phyloP scores from a whole-genome alignment of 257 asterid genomes.

The Coffea eugenioides region DNA sequence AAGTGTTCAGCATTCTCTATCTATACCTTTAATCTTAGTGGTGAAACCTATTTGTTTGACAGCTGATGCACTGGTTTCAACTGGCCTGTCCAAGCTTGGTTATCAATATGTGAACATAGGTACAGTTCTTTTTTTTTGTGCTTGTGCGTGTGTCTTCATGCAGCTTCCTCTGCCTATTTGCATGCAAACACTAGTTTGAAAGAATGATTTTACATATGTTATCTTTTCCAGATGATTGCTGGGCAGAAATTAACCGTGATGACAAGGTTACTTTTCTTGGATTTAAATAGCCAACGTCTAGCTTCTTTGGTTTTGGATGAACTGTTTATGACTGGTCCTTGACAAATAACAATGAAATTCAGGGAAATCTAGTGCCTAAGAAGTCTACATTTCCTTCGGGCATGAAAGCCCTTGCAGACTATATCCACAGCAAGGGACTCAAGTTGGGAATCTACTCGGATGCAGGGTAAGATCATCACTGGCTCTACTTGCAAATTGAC shows the following conservation, averaged over 20 bases:
- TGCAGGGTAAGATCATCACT: conserved; percentile 63
- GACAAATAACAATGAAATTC: conserved; percentile 13
- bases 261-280: conserved; percentile 40
- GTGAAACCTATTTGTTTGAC: conserved; percentile 19
- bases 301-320: neutral
- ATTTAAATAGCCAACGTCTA: neutral
- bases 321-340: neutral
- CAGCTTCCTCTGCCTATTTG: neutral
- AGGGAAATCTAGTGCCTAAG: conserved; percentile 77
- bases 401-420: conserved; percentile 84
- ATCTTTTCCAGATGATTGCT: conserved; percentile 71
- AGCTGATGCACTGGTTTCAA: conserved; percentile 95
- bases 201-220: conserved; percentile 5
- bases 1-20: neutral
- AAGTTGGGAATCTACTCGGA: conserved; percentile 89
- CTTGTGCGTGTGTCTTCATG: neutral
- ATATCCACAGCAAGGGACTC: conserved; percentile 88
- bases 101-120: conserved; percentile 85
- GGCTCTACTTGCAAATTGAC: neutral
- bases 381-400: conserved; percentile 89
- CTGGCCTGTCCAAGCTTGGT: conserved; percentile 83
- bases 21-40: too few relatives aligned
- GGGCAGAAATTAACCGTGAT: conserved; percentile 71
- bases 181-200: conserved; percentile 13
- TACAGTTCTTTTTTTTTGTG: conserved; percentile 17